Evolutionary conservation across 352 stramenopile genomes (phyloP), one percentile per base, ranked within the genome.

Genomic region (Blastocystis sp.): DNA sequence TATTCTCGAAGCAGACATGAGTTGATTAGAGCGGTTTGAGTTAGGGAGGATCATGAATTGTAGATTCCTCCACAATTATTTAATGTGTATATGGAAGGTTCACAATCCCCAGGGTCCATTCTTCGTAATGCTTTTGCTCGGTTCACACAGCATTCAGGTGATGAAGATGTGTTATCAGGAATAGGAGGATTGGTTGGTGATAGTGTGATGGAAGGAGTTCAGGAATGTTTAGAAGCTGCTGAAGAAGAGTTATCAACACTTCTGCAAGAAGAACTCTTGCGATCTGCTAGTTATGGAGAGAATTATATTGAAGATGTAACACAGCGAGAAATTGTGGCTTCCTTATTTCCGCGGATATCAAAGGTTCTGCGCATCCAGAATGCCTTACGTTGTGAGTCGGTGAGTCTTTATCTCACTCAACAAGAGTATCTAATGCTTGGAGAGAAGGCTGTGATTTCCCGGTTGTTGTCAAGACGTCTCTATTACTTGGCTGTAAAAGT

Each of bases 181-280:
- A 37, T 60, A 24, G 70, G 70, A 22, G 70, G 62, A 27, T 60
- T 81, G n/a, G 22, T 9, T 1, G 42, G 42, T n/a, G 70, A 81
- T 7, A 15, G 30, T 11, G 15, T 84, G 11, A 3, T 19, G 7
- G 51, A 40, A 19, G 73, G 42, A 0, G 54, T 66, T 5, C 5
- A n/a, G 15, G 44, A 66, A 13, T 84, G 73, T 24, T n/a, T 64
- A 19, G 73, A 84, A 17, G 73, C 73, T 7, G 73, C 73, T 0
- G 33, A 22, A n/a, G 73, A 84, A 42, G 73, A 84, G 73, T 51
- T 84, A 4, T 64, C 42, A 13, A 37, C 42, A 17, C 53, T 84
- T 1, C 37, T 84, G 22, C 73, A 84, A 35, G 73, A 84, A 51
- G 44, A 84, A 56, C 27, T 84, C 33, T 40, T 84, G 15, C 73